Percentiles rank a stretch among this genome's conserved stretches.
These are phyloP conservation scores for Ustilago vetiveriae DNA, from an alignment of 1,284 basidiomycete species.

Conservation along the genomic window DNA sequence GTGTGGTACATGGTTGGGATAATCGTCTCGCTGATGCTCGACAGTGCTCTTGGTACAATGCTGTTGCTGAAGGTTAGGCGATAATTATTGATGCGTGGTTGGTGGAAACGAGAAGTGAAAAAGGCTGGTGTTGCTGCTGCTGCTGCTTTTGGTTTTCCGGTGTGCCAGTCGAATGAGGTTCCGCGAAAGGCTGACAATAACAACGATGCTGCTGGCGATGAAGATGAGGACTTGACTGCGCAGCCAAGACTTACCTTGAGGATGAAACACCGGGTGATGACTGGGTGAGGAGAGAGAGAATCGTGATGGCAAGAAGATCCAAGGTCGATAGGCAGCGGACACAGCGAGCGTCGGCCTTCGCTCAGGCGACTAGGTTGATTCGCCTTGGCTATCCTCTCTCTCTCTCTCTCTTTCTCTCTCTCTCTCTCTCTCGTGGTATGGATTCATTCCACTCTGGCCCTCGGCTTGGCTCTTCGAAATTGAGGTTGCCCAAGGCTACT, in stretches of 20 bases:
- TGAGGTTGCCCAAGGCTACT: too few species aligned
- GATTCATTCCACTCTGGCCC: too few species aligned
- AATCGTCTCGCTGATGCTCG: too few species aligned
- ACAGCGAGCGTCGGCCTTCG: conserved; percentile 1
- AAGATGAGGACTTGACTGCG: conserved; percentile 11
- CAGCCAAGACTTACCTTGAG: conserved; percentile 46
- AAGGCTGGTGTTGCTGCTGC: too few species aligned
- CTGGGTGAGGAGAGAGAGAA: conserved; percentile 33
- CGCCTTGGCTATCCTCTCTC: neutral
- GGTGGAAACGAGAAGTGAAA: too few species aligned
- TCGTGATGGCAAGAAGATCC: conserved; percentile 29
- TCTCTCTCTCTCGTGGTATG: too few species aligned
- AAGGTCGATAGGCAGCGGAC: conserved; percentile 14
- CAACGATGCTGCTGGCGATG: conserved; percentile 22
- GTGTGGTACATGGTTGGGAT: too few species aligned
- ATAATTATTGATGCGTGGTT: too few species aligned
- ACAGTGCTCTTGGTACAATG: too few species aligned
- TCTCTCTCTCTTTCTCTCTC: neutral
- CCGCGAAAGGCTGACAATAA: neutral
- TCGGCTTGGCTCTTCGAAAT: too few species aligned
- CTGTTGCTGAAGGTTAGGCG: too few species aligned
- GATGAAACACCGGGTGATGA: conserved; percentile 48
- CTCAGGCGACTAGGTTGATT: conserved; percentile 5
- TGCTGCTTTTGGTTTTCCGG: neutral
- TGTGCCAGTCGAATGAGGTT: conserved; percentile 2